phyloP scores from a whole-genome alignment of 768 basidiomycete genomes.

The Psilocybe cubensis region DNA sequence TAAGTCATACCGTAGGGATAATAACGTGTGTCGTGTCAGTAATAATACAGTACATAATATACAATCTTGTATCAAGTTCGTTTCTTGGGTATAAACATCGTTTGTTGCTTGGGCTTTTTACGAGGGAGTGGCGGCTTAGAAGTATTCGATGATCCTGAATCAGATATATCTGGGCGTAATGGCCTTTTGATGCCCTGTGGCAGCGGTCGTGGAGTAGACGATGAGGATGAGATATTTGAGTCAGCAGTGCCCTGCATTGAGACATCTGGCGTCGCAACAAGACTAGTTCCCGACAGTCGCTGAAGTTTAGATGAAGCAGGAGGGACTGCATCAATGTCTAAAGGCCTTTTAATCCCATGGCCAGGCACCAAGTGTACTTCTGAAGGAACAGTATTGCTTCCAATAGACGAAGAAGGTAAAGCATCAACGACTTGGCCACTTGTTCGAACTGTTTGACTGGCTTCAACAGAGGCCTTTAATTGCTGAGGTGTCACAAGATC shows the following conservation, averaged over 20 bases:
- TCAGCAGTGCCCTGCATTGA: neutral
- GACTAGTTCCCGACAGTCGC: neutral
- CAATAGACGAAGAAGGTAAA: neutral
- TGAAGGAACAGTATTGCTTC: neutral
- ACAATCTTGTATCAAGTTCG: conserved; percentile 15
- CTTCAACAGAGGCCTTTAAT: conserved; percentile 10
- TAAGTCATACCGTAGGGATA: conserved; percentile 12
- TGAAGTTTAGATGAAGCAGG: neutral
- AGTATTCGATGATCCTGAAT: neutral
- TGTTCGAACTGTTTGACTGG: neutral
- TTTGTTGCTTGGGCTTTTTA: conserved; percentile 31
- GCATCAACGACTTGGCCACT: too few species aligned
- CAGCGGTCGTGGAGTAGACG: neutral
- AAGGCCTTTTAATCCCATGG: neutral
- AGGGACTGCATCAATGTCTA: neutral
- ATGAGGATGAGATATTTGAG: neutral
- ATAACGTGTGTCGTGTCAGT: conserved; percentile 8
- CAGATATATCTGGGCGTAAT: neutral
- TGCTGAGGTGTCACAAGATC: conserved; percentile 12
- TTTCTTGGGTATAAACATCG: conserved; percentile 71
- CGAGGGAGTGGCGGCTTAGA: conserved; percentile 37
- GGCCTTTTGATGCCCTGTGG: neutral
- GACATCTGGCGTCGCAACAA: too few species aligned
- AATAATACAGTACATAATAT: too few species aligned
- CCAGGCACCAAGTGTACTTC: conserved; percentile 24